Evolutionary conservation across 2,329 filamentous ascomycete genomes (phyloP), one percentile per base, ranked within the genome.

Genomic region (Penicillium sclerotiorum): DNA sequence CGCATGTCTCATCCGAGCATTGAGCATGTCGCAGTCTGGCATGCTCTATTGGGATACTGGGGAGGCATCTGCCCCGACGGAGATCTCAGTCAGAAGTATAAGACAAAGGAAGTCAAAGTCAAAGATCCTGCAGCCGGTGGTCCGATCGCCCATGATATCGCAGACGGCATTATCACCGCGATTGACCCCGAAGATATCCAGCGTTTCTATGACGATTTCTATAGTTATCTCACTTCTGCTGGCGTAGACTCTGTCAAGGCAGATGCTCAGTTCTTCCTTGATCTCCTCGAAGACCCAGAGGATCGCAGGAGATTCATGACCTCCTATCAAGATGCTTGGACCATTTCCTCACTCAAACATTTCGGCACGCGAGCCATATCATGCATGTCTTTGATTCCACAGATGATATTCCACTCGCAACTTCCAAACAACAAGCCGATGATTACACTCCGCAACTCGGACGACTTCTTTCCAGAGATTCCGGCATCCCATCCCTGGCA

Each of bases 321-420:
- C 7, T 76, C 85, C 2, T 96, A 96, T 61, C 86, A 94, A 55
- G 89, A 95, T 65, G 88, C 89, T 7, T 97, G 92, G 92, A 85
- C 83, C 2, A 81, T 91, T 46, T 84, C 89, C 1, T 84, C 86
- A 8, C 79, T 95, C 8, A 86, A 86, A 9, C 81, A 95, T 66
- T 94, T 99, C 64, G 82, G 84, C 60, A 83, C 81, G 41, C 87
- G 85, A 59, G 83, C 86, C 5, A 95, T 96, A 43, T 93, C 89
- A 3, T 97, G 94, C 83, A 97, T 97, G 92, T 94, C 91, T 0
- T 89, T 94, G 69, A 82, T 87, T 2, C 94, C 94, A 0, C 87
- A 92, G 49, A 86, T 93, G 15, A 77, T 97, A 8, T 96, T 96
- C 72, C 85, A 91, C 66, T 87, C 87, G 1, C 89, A 95, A 60